Evolutionary conservation across 2,329 filamentous ascomycete genomes (phyloP).

Genomic region (Fusarium dlaminii): DNA sequence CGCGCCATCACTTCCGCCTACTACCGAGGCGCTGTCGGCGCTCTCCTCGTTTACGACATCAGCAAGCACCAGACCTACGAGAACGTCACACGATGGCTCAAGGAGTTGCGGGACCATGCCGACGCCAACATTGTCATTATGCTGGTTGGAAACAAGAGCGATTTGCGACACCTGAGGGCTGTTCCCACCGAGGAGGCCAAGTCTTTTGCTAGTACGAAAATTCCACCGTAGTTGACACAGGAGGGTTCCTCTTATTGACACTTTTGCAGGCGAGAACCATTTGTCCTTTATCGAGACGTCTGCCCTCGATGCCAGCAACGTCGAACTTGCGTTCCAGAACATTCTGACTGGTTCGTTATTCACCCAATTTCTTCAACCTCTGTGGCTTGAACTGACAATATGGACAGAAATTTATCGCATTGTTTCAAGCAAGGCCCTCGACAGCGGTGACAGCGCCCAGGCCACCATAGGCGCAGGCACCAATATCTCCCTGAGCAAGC

Average conservation of each 20-base stretch:
- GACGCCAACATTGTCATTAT: constrained; percentile 99
- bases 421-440: constrained; percentile 96
- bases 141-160: constrained; percentile 99
- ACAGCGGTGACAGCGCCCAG: constrained; percentile 84
- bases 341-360: constrained; percentile 86
- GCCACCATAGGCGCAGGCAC: constrained; percentile 82
- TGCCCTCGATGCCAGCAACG: constrained; percentile 97
- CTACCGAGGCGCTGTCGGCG: constrained; percentile 96
- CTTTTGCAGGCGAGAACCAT: constrained; percentile 84
- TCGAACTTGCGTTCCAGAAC: constrained; percentile 99
- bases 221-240: neutral
- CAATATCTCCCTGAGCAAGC: constrained; percentile 88
- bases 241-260: constrained; percentile 25
- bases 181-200: constrained; percentile 98
- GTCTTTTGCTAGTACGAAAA: constrained; percentile 85
- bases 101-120: constrained; percentile 96
- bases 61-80: constrained; percentile 99
- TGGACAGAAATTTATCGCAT: constrained; percentile 96
- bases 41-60: constrained; percentile 98
- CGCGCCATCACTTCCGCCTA: constrained; percentile 99
- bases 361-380: neutral
- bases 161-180: constrained; percentile 97
- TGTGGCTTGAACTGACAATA: constrained; percentile 15
- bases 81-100: constrained; percentile 98
- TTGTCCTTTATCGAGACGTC: constrained; percentile 99